These are phyloP conservation scores for Chaetomium sp. DNA, from an alignment of 2,329 filamentous ascomycete genomes.

Conservation along the genomic window DNA sequence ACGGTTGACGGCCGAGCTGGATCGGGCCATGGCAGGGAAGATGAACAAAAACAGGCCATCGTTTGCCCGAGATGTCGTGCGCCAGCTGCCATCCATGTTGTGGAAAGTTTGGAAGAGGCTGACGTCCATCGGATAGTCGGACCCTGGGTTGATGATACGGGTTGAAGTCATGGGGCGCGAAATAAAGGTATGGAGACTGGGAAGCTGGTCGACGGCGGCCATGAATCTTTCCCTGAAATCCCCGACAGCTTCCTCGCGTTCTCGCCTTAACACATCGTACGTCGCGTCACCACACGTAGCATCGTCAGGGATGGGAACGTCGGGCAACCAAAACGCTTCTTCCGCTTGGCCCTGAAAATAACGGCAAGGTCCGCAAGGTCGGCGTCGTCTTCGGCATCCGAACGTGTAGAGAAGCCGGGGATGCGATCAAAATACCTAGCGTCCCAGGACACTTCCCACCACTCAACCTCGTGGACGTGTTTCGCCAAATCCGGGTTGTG, in stretches of 20 bases:
- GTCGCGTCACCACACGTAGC: too few species aligned
- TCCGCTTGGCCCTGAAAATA: not conserved
- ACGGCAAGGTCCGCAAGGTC: not conserved
- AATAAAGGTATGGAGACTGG: slow-evolving; percentile 23
- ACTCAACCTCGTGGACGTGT: slow-evolving; percentile 24
- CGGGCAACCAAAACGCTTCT: slow-evolving; percentile 11
- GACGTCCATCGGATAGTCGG: slow-evolving; percentile 4
- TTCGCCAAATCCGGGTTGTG: slow-evolving; percentile 16
- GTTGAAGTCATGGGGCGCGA: slow-evolving; percentile 21
- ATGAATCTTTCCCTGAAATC: slow-evolving; percentile 10
- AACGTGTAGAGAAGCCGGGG: not conserved
- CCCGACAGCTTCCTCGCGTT: not conserved
- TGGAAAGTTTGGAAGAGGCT: not conserved
- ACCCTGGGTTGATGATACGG: slow-evolving; percentile 2
- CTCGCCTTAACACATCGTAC: not conserved
- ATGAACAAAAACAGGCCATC: slow-evolving; percentile 24
- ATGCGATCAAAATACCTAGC: not conserved
- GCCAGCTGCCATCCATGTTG: too few species aligned
- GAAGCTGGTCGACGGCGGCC: slow-evolving; percentile 17
- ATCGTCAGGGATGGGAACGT: not conserved
- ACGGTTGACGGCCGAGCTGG: slow-evolving; percentile 6
- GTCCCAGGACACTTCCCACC: slow-evolving; percentile 18
- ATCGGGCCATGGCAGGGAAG: slow-evolving; percentile 20
- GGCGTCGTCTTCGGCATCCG: not conserved
- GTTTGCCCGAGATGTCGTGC: not conserved